phyloP scores from a whole-genome alignment of 768 basidiomycete species.

The Panaeolus papilionaceus region DNA sequence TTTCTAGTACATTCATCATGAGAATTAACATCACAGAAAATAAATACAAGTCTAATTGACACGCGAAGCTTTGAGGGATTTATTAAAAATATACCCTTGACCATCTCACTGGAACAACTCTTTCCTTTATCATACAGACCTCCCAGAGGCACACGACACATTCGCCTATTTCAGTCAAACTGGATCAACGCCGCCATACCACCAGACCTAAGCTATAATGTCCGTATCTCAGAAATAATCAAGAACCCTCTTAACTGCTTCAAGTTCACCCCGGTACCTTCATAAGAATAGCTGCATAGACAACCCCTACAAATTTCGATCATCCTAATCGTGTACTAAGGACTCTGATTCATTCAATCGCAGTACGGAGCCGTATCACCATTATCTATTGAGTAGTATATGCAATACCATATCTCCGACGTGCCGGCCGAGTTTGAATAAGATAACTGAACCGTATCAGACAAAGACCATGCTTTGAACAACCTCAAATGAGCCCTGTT shows the following conservation, averaged over 20 bases:
- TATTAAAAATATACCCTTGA: slow-evolving; percentile 1
- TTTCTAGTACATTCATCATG: neutral
- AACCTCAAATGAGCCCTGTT: neutral
- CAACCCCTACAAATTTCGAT: neutral
- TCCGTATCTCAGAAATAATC: no score
- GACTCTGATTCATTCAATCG: neutral
- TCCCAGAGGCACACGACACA: no score
- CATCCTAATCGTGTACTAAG: no score
- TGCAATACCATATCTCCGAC: neutral
- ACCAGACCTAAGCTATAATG: no score
- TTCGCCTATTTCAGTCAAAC: no score
- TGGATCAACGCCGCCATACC: no score
- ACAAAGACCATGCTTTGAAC: neutral
- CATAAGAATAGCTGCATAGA: neutral
- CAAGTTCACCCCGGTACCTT: slow-evolving; percentile 4
- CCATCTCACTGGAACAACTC: no score
- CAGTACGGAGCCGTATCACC: neutral
- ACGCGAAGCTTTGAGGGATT: slow-evolving; percentile 1
- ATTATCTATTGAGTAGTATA: neutral
- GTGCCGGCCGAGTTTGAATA: neutral
- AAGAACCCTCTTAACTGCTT: neutral
- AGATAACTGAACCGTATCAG: neutral
- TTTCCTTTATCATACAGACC: no score
- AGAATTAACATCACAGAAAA: neutral
- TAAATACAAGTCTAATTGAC: neutral